Base-by-base conservation (phyloP, 2,329 filamentous ascomycete genomes). In the Ophiostoma sp. region DNA sequence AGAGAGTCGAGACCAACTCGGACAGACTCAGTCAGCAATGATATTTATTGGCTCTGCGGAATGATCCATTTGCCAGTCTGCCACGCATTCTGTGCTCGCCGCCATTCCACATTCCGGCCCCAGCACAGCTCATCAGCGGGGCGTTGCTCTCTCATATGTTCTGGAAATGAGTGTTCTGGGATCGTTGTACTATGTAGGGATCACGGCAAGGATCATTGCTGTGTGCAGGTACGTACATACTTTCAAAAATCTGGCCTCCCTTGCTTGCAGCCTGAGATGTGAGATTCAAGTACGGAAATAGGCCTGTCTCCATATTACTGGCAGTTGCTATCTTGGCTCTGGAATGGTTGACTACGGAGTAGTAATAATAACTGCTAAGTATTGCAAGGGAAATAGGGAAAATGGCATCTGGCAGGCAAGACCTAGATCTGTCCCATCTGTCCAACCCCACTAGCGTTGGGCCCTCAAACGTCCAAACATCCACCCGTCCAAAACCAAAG, bases 231-330 rank as follows among this genome's bases (percentile, higher is more conserved):
- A 23, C n/a, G 33, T 27, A 10, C 3, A 17, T 48, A 48, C 44
- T 48, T 33, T 62, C 23, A 17, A 62, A 62, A 17, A 62, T 62
- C 27, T 27, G 15, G 23, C 15, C 27, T 62, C 57, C 57, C 57
- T 62, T 62, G 57, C 57, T 62, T 62, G 57, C 57, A 33, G 57
- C n/a, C n/a, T 62, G 57, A 27, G 57, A 27, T 57, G n/a, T 57
- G n/a, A 54, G 52, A 54, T 23, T 27, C 52, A 57, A 48, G 20
- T 48, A 48, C 17, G 5, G 20, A 48, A 48, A 48, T n/a, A n/a
- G 17, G 20, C 44, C 20, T 20, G 17, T 48, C 44, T 48, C 44
- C 44, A 48, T 48, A 48, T 48, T 48, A 48, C 44, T 48, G 41
- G 44, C 20, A n/a, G 7, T 48, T 20, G 44, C 44, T 48, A 48